phyloP scores from a whole-genome alignment of 2,329 filamentous ascomycete genomes.

The Penicillium thymicola region DNA sequence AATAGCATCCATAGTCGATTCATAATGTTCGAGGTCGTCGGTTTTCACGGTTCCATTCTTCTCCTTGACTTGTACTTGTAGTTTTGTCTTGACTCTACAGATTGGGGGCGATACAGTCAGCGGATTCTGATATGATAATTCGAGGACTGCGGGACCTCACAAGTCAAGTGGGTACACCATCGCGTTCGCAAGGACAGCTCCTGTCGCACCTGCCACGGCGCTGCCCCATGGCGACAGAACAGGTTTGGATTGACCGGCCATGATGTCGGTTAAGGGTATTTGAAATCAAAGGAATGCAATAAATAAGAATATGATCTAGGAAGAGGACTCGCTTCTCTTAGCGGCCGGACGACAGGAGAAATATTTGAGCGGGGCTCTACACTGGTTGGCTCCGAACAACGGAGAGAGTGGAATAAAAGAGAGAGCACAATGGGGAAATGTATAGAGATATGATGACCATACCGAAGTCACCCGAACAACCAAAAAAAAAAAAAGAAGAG shows the following conservation, averaged over 20 bases:
- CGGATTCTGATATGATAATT: background rate
- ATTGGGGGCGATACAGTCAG: slow-evolving; percentile 17
- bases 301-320: background rate
- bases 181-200: slow-evolving; percentile 90
- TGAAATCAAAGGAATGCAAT: slow-evolving; percentile 4
- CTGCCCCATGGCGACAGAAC: slow-evolving; percentile 86
- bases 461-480: slow-evolving; percentile 22
- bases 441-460: slow-evolving; percentile 1
- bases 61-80: slow-evolving; percentile 87
- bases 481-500: background rate
- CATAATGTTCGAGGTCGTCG: slow-evolving; percentile 67
- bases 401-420: background rate
- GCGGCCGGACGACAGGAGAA: slow-evolving; percentile 17
- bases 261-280: slow-evolving; percentile 25
- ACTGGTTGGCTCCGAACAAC: slow-evolving; percentile 12
- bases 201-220: slow-evolving; percentile 86
- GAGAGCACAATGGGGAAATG: background rate
- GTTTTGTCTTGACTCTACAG: slow-evolving; percentile 82
- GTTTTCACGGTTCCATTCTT: slow-evolving; percentile 45
- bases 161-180: slow-evolving; percentile 96
- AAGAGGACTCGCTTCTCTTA: slow-evolving; percentile 6
- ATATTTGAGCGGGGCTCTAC: slow-evolving; percentile 19
- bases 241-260: slow-evolving; percentile 62
- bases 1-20: slow-evolving; percentile 83
- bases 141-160: slow-evolving; percentile 53